Base-by-base conservation (phyloP, 371 early-diverging fungal genomes). In the Thermomucor indicae-seudaticae region DNA sequence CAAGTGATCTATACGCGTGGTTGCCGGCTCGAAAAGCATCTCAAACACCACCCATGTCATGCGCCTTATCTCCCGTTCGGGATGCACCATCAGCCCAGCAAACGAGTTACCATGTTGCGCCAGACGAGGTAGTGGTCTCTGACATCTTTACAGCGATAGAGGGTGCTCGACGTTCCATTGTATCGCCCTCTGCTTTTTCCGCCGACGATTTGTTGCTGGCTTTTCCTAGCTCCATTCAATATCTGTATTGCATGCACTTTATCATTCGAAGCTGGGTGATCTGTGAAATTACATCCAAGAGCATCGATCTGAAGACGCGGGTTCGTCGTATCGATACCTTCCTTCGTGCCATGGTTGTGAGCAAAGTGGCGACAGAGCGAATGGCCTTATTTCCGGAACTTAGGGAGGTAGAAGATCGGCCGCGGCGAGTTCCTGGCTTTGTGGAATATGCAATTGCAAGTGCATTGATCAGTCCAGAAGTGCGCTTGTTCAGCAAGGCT, bases 381-480 rank as follows among this genome's bases (percentile, higher is more conserved):
- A 65, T 72, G 51, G 58, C 28, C 6, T 29, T 70, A 6, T 73
- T 64, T 20, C 59, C 63, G 6, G 74, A 73, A 12, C 32, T 72
- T 24, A 56, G 56, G 24, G 58, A 55, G 12, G 45, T 52, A 1
- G 59, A 61, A 24, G 42, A 47, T 22, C n/a, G 55, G 5, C 43
- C 28, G 0, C n/a, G 55, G 32, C 29, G 46, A n/a, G 79, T 88
- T 11, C 91, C 90, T 6, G 86, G 88, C 0, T 89, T 90, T 76
- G 84, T 91, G 1, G 91, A 90, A 57, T 69, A 83, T 27, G 85
- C 90, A 0, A 68, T 91, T 11, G 79, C 85, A 8, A 83, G 83
- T 46, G 91, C 90, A 0, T 59, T 91, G 20, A 75, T 91, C 42
- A 88, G 89, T 41, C 90, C 91, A 8, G 88, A 91, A 67, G 80